phyloP scores from a whole-genome alignment of 129 eudicot species.

The Escallonia herrerae region DNA sequence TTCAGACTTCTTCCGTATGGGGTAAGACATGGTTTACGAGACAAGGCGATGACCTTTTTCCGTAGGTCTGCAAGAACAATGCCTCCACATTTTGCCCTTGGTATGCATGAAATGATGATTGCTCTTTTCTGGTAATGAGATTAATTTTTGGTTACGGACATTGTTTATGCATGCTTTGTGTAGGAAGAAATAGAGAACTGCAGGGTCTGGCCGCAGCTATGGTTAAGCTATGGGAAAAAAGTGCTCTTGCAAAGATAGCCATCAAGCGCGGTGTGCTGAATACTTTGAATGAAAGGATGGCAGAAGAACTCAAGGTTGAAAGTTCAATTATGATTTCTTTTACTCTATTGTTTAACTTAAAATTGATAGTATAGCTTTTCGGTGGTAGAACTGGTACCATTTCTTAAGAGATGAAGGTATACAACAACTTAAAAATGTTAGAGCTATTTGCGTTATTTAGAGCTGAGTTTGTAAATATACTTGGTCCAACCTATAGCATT shows the following conservation, averaged over 20 bases:
- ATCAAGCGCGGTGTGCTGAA: slow-evolving; percentile 87
- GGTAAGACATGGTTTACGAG: slow-evolving; percentile 39
- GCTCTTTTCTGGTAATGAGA: not conserved
- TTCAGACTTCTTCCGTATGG: slow-evolving; percentile 84
- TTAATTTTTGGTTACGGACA: not conserved
- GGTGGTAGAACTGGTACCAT: not conserved
- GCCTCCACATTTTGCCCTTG: slow-evolving; percentile 98
- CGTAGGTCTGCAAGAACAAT: slow-evolving; percentile 70
- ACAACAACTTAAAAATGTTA: not conserved
- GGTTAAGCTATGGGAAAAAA: slow-evolving; percentile 83
- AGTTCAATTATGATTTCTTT: slow-evolving; percentile 4
- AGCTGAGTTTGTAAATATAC: not conserved
- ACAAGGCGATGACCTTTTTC: slow-evolving; percentile 58
- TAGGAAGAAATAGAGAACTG: slow-evolving; percentile 87
- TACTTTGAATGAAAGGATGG: slow-evolving; percentile 87
- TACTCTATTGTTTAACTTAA: not conserved
- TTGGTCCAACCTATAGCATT: too few species aligned
- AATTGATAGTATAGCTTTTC: slow-evolving; percentile 10
- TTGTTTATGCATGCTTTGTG: slow-evolving; percentile 7
- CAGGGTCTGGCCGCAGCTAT: slow-evolving; percentile 90
- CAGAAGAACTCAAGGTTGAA: slow-evolving; percentile 84
- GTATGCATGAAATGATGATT: slow-evolving; percentile 27
- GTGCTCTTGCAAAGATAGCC: slow-evolving; percentile 83
- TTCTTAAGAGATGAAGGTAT: not conserved
- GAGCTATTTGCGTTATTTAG: not conserved